Base-by-base conservation (phyloP, 441 rosid species). In the Erodium trifolium region DNA sequence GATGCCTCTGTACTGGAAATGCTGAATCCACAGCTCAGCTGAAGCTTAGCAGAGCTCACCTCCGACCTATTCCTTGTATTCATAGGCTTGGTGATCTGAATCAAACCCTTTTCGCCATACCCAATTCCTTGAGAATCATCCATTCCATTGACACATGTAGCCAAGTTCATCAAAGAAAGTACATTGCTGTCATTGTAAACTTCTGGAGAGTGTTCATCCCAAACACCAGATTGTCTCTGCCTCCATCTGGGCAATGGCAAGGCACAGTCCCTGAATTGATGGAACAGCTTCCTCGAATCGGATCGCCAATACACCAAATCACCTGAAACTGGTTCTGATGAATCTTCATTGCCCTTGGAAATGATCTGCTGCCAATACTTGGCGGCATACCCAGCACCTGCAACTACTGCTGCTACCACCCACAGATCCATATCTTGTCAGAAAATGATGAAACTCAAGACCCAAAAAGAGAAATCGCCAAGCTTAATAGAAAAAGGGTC, bases 331-430 rank as follows among this genome's bases (percentile, higher is more conserved):
- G 76, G 37, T 29, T 75, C 75, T 2, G 66, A 72, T 23, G 73
- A 70, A 59, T 43, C 68, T 37, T 78, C 77, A 66, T 29, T 47
- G 16, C n/a, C 67, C 31, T 49, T 67, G 19, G 72, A 72, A 0
- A 67, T 70, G 39, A 75, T 55, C 73, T 71, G 74, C 29, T 68
- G 49, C 72, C 68, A 75, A 68, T 77, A 75, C 76, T 77, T 83
- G 4, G 80, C 81, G 0, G 69, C 31, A 70, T 77, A 83, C 13
- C 81, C 75, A 0, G 79, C 82, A 2, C 80, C 84, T 45, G 84
- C 76, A 68, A 23, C 27, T 23, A 81, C 78, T 55, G 82, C 86
- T 68, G 78, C 84, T 12, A 78, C 77, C n/a, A 77, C 68, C 86
- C 81, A 83, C 64, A 83, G 71, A 45, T 80, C 86, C 84, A 83